Percentiles rank a stretch among this genome's conserved stretches.
phyloP scores from a whole-genome alignment of 2,329 filamentous ascomycete genomes.

The Arthrinium puccinioides region DNA sequence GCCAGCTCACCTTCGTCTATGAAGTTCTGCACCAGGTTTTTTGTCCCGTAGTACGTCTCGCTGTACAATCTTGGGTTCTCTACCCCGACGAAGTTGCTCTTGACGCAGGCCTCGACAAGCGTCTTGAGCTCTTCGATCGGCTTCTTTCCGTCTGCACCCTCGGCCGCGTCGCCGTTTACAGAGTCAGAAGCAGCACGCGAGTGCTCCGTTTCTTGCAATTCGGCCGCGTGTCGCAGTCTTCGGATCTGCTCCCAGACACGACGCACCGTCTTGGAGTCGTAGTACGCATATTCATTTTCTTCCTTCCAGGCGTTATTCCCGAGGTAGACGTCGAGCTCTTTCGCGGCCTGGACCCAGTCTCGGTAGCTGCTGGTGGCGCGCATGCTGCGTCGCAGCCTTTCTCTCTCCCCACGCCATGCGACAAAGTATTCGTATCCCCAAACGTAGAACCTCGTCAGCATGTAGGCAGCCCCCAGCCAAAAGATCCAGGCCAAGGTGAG shows the following conservation, averaged over 20 bases:
- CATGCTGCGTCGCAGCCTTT: constrained; percentile 64
- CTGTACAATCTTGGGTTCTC: constrained; percentile 94
- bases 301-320: constrained; percentile 77
- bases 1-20: constrained; percentile 64
- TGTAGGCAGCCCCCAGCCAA: constrained; percentile 65
- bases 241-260: constrained; percentile 71
- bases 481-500: constrained; percentile 75
- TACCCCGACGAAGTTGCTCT: constrained; percentile 94
- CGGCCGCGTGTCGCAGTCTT: constrained; percentile 53
- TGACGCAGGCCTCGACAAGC: constrained; percentile 83
- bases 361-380: constrained; percentile 66
- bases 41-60: constrained; percentile 97
- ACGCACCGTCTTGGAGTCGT: constrained; percentile 78
- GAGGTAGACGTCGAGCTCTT: constrained; percentile 71
- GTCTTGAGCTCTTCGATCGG: constrained; percentile 69
- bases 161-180: constrained; percentile 28
- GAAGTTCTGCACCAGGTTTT: constrained; percentile 84
- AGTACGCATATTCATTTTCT: constrained; percentile 72
- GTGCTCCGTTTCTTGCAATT: constrained; percentile 33
- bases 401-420: constrained; percentile 76
- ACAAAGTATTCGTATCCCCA: constrained; percentile 86
- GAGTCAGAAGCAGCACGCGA: constrained; percentile 25
- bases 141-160: constrained; percentile 28
- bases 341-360: constrained; percentile 77
- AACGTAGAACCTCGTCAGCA: constrained; percentile 81